Conservation (phyloP, 108 stramenopile genomes). For the Nitzschia sp. region DNA sequence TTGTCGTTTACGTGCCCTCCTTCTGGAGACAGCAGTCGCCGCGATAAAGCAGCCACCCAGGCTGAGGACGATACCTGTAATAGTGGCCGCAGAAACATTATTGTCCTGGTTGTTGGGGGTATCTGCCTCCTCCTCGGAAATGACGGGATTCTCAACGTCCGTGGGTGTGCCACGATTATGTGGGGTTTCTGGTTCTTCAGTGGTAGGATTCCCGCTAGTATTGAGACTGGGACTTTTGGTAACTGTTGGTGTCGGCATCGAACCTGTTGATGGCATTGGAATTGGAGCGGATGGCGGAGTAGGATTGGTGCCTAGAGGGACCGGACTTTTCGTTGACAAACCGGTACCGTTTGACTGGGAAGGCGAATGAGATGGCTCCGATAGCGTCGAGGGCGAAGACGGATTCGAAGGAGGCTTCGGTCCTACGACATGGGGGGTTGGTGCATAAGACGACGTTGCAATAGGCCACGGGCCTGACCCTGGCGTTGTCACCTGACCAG, state of each 20-base stretch:
- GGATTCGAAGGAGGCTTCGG: no score
- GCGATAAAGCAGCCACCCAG: neutral
- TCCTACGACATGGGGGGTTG: no score
- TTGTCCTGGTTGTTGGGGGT: neutral
- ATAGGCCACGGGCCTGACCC: no score
- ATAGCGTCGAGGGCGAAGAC: no score
- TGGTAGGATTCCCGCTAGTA: neutral
- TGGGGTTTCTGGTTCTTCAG: neutral
- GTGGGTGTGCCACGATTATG: neutral
- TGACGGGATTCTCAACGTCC: neutral
- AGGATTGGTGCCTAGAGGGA: neutral
- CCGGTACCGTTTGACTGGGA: no score
- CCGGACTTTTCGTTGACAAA: no score
- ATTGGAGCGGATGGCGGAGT: neutral
- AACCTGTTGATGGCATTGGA: neutral
- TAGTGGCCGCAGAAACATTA: neutral
- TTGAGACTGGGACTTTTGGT: neutral
- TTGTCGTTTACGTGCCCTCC: neutral
- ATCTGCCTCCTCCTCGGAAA: neutral
- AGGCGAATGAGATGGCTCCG: no score
- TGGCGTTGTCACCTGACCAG: neutral
- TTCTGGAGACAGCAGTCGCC: neutral
- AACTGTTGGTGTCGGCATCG: neutral
- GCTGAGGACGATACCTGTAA: neutral
- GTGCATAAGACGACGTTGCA: no score